Percentiles rank a stretch among this genome's conserved stretches.
Evolutionary conservation across 441 rosid species (phyloP).

Genomic region (Mallotus japonicus): DNA sequence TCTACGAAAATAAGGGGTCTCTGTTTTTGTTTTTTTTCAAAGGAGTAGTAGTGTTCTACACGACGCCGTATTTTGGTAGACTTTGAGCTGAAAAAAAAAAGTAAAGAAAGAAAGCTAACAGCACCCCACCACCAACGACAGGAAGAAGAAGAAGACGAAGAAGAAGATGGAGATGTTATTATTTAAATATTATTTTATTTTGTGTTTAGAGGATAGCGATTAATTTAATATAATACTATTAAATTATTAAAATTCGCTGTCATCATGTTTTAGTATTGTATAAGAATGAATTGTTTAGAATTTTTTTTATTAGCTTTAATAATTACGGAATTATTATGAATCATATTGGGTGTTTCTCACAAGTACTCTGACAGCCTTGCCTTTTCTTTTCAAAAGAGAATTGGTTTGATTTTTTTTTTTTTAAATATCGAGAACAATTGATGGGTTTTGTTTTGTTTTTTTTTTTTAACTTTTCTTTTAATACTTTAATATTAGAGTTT

Average conservation of each 20-base stretch:
- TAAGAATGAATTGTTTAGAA: neutral
- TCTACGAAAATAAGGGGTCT: constrained; percentile 41
- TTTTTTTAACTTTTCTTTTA: too few species aligned
- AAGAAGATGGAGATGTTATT: neutral
- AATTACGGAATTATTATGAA: constrained; percentile 14
- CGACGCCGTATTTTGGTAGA: constrained; percentile 52
- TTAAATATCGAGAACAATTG: too few species aligned
- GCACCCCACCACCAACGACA: neutral
- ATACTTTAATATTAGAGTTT: too few species aligned
- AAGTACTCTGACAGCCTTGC: neutral
- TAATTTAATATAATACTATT: neutral
- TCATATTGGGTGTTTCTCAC: neutral
- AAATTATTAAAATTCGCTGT: neutral
- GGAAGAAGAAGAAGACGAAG: neutral
- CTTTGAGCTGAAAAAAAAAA: constrained; percentile 30
- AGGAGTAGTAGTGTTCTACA: neutral
- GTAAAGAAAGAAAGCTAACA: constrained; percentile 12
- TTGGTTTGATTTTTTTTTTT: too few species aligned
- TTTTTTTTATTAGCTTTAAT: neutral
- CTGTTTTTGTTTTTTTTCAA: neutral
- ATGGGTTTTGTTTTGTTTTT: too few species aligned
- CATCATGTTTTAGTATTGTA: neutral
- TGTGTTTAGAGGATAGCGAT: neutral
- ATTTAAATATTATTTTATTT: neutral
- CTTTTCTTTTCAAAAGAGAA: neutral